Base-by-base conservation (phyloP, 2,329 filamentous ascomycete species). In the Phaeosphaeria sp. region DNA sequence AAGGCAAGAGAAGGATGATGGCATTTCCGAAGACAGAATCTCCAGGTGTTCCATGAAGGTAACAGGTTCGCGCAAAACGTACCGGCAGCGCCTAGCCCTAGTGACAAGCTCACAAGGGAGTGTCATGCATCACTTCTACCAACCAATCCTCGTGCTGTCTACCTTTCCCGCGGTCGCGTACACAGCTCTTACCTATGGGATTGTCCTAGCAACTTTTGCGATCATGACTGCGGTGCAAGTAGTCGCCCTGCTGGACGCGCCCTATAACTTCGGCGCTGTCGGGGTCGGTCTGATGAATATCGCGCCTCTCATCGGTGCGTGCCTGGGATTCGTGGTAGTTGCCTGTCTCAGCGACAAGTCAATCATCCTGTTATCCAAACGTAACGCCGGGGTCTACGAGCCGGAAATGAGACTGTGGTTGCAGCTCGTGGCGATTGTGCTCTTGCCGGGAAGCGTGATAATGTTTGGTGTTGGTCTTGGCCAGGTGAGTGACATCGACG, bases 361-460 rank as follows among this genome's bases (percentile, higher is more conserved):
- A 3, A 77, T 79, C 36, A 20, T 81, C 1, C 71, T 47, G 1
- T 59, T 80, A 1, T 69, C 79, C 0, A 70, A 68, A 24, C 64
- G 75, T 8, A 79, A 79, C 47, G 63, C 66, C 1, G 80, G 80
- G 1, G 71, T 80, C 5, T 79, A 77, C 51, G 80, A 83, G 47
- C 81, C 80, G 0, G 80, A 83, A 56, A 79, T 79, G 70, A 72
- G 80, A 5, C 72, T 83, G 6, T 80, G 76, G 75, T 56, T 79
- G 27, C 69, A 74, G 53, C 62, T 78, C 48, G 65, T 69, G 40
- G 65, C 77, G 44, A 57, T 75, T 46, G 49, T 69, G 52, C 53
- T 76, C 63, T 46, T 78, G 59, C 70, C 74, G 51, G 58, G 61
- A 52, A 68, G 76, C 44, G 50, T 80, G 51, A 71, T 82, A 57